Conservation (phyloP, 495 filamentous ascomycete genomes). For the Penicillium daleae region DNA sequence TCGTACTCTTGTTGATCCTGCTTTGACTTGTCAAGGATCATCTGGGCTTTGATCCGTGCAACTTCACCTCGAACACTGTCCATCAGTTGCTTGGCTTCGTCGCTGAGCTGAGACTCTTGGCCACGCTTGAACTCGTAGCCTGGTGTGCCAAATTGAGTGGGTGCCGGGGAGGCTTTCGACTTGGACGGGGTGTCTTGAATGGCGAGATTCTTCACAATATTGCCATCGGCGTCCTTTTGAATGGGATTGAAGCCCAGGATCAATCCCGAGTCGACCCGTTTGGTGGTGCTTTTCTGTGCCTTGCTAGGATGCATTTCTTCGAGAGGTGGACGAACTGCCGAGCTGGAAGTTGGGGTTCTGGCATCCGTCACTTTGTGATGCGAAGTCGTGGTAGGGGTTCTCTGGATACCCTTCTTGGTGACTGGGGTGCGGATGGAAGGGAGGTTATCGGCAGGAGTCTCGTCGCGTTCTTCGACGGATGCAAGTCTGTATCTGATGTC, state of each 20-base stretch:
- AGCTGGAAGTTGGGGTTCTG: constrained; percentile 53
- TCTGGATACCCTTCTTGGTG: constrained; percentile 24
- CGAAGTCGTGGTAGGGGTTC: constrained; percentile 20
- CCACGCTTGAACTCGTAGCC: constrained; percentile 76
- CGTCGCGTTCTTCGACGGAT: constrained; percentile 47
- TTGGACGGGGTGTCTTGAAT: constrained; percentile 51
- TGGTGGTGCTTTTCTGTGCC: constrained; percentile 69
- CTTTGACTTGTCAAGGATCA: constrained; percentile 57
- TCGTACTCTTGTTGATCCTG: constrained; percentile 42
- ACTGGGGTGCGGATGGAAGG: constrained; percentile 26
- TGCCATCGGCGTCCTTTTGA: constrained; percentile 47
- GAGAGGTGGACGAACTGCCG: constrained; percentile 51
- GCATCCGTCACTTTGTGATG: constrained; percentile 33
- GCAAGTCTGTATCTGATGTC: constrained; percentile 27
- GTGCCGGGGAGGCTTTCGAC: constrained; percentile 39
- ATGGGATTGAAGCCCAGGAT: constrained; percentile 71
- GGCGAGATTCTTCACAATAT: constrained; percentile 35
- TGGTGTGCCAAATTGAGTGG: constrained; percentile 56
- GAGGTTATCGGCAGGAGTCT: constrained; percentile 25
- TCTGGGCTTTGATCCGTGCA: constrained; percentile 64
- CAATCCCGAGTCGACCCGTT: constrained; percentile 66
- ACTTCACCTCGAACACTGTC: constrained; percentile 72
- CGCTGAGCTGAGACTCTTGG: constrained; percentile 65
- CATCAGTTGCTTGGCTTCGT: constrained; percentile 78
- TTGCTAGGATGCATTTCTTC: constrained; percentile 83